These are phyloP conservation scores for Onygenales sp. DNA, from an alignment of 2,329 filamentous ascomycete genomes.

Conservation along the genomic window DNA sequence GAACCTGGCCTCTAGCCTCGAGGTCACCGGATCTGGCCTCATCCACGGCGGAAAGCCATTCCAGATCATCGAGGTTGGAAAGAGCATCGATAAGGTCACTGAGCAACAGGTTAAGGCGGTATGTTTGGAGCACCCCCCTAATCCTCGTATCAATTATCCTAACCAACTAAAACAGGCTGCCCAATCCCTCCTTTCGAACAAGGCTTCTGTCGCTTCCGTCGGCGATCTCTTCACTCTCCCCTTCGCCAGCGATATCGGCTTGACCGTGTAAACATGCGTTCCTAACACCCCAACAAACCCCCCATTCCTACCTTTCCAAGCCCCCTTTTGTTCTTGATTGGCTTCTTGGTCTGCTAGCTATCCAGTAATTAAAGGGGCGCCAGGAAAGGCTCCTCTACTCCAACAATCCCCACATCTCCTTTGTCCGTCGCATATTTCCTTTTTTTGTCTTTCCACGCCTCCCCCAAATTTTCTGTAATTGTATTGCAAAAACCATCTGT, in stretches of 20 bases:
- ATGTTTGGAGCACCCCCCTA: slow-evolving; percentile 32
- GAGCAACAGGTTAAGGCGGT: slow-evolving; percentile 78
- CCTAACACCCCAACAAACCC: background rate
- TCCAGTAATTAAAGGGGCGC: slow-evolving; percentile 7
- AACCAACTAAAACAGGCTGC: slow-evolving; percentile 54
- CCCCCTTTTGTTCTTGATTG: background rate
- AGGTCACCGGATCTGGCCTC: slow-evolving; percentile 75
- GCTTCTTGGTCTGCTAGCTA: slow-evolving; percentile 14
- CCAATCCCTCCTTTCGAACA: slow-evolving; percentile 77
- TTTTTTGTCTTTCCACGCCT: background rate
- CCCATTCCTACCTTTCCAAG: background rate
- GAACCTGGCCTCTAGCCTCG: slow-evolving; percentile 64
- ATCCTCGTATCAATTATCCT: slow-evolving; percentile 6
- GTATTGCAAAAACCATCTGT: background rate
- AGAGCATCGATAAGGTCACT: slow-evolving; percentile 71
- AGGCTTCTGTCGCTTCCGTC: slow-evolving; percentile 79
- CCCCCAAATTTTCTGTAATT: background rate
- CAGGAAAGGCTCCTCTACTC: slow-evolving; percentile 3
- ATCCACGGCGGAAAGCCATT: slow-evolving; percentile 73
- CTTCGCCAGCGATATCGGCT: slow-evolving; percentile 85
- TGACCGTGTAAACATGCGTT: slow-evolving; percentile 66
- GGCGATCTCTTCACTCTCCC: slow-evolving; percentile 88
- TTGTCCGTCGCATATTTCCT: background rate
- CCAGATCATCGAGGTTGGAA: slow-evolving; percentile 70
- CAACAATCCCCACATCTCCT: slow-evolving; percentile 6